A percentile compares a stretch with the other conserved stretches of the same genome.
These are phyloP conservation scores for Thecamonas trahens DNA, from an alignment of 78 protist species.

Conservation along the genomic window DNA sequence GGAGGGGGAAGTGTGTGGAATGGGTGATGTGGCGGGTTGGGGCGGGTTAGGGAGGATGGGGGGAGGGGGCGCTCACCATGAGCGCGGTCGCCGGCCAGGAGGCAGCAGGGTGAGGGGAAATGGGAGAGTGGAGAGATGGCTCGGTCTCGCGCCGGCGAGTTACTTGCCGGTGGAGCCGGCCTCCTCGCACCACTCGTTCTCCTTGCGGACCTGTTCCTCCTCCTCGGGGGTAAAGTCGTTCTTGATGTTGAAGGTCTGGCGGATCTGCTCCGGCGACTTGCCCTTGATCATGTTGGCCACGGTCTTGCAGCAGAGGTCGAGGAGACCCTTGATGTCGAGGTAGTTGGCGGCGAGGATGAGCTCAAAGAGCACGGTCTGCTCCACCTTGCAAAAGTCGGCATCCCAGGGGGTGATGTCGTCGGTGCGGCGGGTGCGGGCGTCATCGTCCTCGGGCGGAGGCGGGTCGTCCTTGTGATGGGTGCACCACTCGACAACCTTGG, in stretches of 20 bases:
- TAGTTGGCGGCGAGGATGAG: constrained; percentile 88
- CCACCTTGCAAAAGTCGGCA: constrained; percentile 62
- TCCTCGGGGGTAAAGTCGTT: constrained; percentile 95
- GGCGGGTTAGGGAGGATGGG: too few species aligned
- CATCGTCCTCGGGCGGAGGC: constrained; percentile 56
- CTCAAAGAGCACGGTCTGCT: constrained; percentile 77
- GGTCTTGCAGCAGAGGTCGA: constrained; percentile 83
- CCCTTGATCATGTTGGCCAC: constrained; percentile 92
- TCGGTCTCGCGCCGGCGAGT: too few species aligned
- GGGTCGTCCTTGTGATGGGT: constrained; percentile 43
- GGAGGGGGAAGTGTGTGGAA: too few species aligned
- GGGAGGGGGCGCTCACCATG: too few species aligned
- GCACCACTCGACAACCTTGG: constrained; percentile 74
- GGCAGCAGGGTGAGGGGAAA: too few species aligned
- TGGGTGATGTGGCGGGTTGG: too few species aligned
- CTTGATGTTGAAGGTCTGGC: constrained; percentile 80
- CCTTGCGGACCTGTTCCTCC: constrained; percentile 87
- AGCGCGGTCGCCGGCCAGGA: too few species aligned
- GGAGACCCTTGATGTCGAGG: constrained; percentile 89
- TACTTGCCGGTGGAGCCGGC: too few species aligned
- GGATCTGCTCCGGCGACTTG: constrained; percentile 90
- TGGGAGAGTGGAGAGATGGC: too few species aligned
- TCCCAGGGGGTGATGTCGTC: constrained; percentile 40
- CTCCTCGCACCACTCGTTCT: constrained; percentile 94
- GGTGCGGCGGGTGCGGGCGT: constrained; percentile 30